Evolutionary conservation across 2,329 filamentous ascomycete genomes (phyloP), one percentile per base, ranked within the genome.

Genomic region (Aureobasidium sp.): DNA sequence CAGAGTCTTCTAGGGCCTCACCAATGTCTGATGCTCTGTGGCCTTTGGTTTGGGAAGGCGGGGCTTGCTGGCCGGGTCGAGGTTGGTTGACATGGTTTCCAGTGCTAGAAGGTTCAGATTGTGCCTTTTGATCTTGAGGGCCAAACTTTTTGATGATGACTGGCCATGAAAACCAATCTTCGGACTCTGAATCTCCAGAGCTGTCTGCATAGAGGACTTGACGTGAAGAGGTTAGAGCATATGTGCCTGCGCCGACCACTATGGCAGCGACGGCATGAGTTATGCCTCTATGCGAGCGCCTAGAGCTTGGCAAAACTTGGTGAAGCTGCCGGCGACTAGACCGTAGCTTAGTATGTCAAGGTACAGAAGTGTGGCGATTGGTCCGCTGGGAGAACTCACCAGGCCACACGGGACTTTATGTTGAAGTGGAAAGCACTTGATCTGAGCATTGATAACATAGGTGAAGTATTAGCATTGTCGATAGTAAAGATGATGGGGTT

Each of bases 11-110:
- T n/a, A 61, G 23, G 46, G 62, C 61, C 2, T 63, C 64, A 42
- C 62, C 62, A 17, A 57, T 27, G 11, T 65, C 62, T 11, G 62
- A 64, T 11, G 60, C 40, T 8, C 60, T 62, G 40, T 65, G 65
- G 4, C 64, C 65, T 45, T 65, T 65, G 8, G 65, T 68, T 46
- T 67, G 66, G 21, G 66, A 63, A 10, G 67, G 67, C 17, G 66
- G 67, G 3, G 67, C 31, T 43, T 68, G 66, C 21, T 60, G 43
- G 4, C 57, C 61, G 6, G 58, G 51, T n/a, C 43, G 29, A 19
- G 61, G 13, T 19, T 60, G 33, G 27, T 50, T 40, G 29, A 17
- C 57, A 55, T 60, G 4, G 17, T 46, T 13, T 29, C 58, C 35
- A 9, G 25, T 35, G 21, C 19, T n/a, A 1, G 37, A n/a, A 2